These are phyloP conservation scores for Suhomyces canberraensis DNA, from an alignment of 805 yeast species.

Conservation along the genomic window DNA sequence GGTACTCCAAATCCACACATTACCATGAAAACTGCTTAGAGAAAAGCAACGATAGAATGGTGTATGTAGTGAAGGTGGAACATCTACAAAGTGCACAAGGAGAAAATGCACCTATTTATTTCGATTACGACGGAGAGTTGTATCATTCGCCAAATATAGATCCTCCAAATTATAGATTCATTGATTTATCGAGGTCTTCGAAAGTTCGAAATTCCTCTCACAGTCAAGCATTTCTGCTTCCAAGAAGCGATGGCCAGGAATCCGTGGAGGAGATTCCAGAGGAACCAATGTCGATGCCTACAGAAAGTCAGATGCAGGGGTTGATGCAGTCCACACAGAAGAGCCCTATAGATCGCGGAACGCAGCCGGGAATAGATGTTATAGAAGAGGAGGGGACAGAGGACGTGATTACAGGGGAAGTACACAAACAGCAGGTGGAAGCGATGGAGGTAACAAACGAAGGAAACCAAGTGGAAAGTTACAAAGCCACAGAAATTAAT, in stretches of 20 bases:
- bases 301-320: constrained; percentile 3
- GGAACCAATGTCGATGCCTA: constrained; percentile 1
- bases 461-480: no score
- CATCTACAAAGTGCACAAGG: neutral
- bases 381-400: no score
- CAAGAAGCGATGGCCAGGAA: neutral
- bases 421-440: no score
- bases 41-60: constrained; percentile 7
- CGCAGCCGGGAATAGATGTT: no score
- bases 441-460: no score
- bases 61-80: constrained; percentile 14
- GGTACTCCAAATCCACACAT: constrained; percentile 20
- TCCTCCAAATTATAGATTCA: constrained; percentile 3
- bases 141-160: constrained; percentile 4
- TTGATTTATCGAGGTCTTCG: constrained; percentile 11
- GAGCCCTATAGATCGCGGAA: neutral
- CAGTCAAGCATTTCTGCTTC: neutral
- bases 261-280: neutral
- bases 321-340: constrained; percentile 3
- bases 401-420: no score
- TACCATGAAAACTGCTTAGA: constrained; percentile 2
- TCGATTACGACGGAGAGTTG: constrained; percentile 18
- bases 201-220: neutral
- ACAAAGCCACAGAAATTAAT: no score
- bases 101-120: constrained; percentile 19